A percentile compares a stretch with the other conserved stretches of the same genome.
These are phyloP conservation scores for Pichia cactophila DNA, from an alignment of 1,139 yeast genomes.

Conservation along the genomic window DNA sequence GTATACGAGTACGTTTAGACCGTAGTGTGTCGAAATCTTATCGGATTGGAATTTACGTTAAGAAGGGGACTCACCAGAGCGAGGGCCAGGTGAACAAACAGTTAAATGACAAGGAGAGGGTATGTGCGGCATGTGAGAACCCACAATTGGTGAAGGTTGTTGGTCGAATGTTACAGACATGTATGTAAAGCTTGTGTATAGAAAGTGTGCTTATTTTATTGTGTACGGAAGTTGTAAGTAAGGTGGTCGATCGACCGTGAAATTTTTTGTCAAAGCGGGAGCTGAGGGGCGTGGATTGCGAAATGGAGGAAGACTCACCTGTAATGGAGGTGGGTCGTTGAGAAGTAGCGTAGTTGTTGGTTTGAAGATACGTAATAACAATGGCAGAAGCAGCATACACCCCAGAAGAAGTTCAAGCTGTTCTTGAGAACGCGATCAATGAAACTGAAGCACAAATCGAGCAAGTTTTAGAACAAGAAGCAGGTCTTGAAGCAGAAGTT, in stretches of 20 bases:
- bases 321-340: background rate
- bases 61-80: constrained; percentile 92
- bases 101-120: constrained; percentile 93
- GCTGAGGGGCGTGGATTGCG: background rate
- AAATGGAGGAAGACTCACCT: background rate
- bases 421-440: constrained; percentile 6
- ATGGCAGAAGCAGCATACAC: background rate
- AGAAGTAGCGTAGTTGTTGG: background rate
- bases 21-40: constrained; percentile 81
- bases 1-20: constrained; percentile 86
- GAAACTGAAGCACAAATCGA: constrained; percentile 4
- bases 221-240: background rate
- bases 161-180: constrained; percentile 63
- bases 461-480: constrained; percentile 5
- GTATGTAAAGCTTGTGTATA: background rate
- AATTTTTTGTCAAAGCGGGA: background rate
- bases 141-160: constrained; percentile 84
- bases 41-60: constrained; percentile 70
- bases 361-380: background rate
- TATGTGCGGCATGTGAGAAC: constrained; percentile 97
- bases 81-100: constrained; percentile 95
- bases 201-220: background rate
- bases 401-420: constrained; percentile 11
- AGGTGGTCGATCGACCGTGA: background rate
- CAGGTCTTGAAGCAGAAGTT: constrained; percentile 8